These are phyloP conservation scores for Allium sativum DNA, from an alignment of 106 monocot species.

Conservation along the genomic window DNA sequence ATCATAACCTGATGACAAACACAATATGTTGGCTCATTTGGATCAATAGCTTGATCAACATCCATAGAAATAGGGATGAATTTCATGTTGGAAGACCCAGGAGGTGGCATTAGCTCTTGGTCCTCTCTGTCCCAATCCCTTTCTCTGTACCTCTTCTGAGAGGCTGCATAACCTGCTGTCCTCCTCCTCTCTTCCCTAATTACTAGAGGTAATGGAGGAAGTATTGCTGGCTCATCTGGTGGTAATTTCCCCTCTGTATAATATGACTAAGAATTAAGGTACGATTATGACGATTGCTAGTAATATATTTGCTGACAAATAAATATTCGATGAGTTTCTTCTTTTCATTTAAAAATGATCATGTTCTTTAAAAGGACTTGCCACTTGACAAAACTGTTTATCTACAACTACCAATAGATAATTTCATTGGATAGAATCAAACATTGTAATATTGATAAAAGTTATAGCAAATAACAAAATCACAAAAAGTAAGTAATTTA, in stretches of 20 bases:
- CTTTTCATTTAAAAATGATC: too few species aligned
- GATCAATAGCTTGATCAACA: conserved; percentile 82
- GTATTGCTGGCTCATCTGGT: conserved; percentile 79
- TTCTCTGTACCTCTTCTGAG: conserved; percentile 76
- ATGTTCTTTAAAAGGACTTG: too few species aligned
- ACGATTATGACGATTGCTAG: too few species aligned
- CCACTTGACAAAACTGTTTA: too few species aligned
- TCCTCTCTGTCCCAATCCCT: conserved; percentile 75
- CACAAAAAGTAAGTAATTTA: too few species aligned
- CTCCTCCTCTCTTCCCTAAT: conserved; percentile 70
- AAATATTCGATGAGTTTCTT: too few species aligned
- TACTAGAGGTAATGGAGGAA: conserved; percentile 57
- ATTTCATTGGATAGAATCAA: too few species aligned
- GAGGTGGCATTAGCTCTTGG: conserved; percentile 90
- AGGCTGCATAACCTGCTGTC: conserved; percentile 48
- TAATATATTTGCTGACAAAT: too few species aligned
- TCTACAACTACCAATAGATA: too few species aligned
- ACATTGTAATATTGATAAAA: too few species aligned
- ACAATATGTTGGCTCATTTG: conserved; percentile 96
- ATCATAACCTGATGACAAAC: conserved; percentile 83
- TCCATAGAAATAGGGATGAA: conserved; percentile 44
- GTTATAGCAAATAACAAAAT: too few species aligned
- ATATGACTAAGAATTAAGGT: too few species aligned
- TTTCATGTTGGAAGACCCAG: conserved; percentile 85
- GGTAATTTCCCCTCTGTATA: conserved; percentile 85